Evolutionary conservation across 2,329 filamentous ascomycete species (phyloP).

Genomic region (Mycocentrospora acerina): DNA sequence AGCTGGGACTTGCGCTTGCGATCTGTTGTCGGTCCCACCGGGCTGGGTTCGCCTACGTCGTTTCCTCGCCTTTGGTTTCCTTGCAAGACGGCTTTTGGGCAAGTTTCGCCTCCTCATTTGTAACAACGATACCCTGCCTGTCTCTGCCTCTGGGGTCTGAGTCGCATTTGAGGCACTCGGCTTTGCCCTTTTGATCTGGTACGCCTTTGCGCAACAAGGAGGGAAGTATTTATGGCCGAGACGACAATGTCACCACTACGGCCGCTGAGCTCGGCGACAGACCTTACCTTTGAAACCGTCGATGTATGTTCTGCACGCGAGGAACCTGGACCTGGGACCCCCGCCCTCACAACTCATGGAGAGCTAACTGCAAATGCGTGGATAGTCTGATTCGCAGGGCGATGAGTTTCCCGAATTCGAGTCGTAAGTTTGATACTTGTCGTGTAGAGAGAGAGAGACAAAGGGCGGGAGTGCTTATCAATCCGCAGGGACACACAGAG

Average conservation of each 20-base stretch:
- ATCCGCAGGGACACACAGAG: slow-evolving; percentile 39
- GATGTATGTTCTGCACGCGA: slow-evolving; percentile 1
- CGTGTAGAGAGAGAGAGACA: too few species aligned
- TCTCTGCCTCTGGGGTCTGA: too few species aligned
- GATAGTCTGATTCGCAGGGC: slow-evolving; percentile 35
- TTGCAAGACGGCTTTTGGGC: too few species aligned
- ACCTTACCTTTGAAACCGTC: slow-evolving; percentile 2
- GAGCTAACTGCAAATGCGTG: slow-evolving; percentile 15
- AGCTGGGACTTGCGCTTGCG: too few species aligned
- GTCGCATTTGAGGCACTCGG: too few species aligned
- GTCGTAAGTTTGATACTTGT: slow-evolving; percentile 27
- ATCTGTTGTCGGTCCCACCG: too few species aligned
- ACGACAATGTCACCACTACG: slow-evolving; percentile 1
- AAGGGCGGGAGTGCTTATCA: slow-evolving; percentile 21
- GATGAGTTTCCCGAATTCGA: slow-evolving; percentile 34
- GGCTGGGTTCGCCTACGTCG: too few species aligned
- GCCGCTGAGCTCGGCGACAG: slow-evolving; percentile 8
- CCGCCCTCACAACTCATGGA: slow-evolving; percentile 9
- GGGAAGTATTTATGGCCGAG: not conserved
- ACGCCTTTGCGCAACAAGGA: not conserved
- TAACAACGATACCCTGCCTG: too few species aligned
- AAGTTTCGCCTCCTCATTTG: too few species aligned
- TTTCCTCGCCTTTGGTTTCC: too few species aligned
- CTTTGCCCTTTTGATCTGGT: too few species aligned
- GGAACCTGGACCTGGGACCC: not conserved